Evolutionary conservation across 768 basidiomycete genomes (phyloP).

Genomic region (Kwoniella dejecticola): DNA sequence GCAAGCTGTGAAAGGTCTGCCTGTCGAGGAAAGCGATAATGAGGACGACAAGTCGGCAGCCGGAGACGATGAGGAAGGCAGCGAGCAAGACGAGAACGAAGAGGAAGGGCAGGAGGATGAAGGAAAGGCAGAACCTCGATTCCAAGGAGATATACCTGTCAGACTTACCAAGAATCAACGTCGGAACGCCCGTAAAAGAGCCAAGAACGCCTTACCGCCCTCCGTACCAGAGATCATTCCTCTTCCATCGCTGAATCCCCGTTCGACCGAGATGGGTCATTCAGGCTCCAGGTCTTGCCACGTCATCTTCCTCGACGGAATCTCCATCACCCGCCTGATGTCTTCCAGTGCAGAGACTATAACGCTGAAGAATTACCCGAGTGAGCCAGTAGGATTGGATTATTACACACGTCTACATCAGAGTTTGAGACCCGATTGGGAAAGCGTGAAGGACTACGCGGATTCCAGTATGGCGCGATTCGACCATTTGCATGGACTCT

Average conservation of each 20-base stretch:
- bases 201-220: conserved; percentile 43
- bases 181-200: conserved; percentile 49
- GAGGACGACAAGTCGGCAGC: conserved; percentile 44
- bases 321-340: conserved; percentile 71
- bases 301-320: conserved; percentile 69
- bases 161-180: conserved; percentile 25
- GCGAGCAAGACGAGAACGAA: conserved; percentile 54
- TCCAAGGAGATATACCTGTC: conserved; percentile 16
- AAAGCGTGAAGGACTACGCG: conserved; percentile 72
- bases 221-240: conserved; percentile 63
- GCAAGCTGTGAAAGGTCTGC: conserved; percentile 32
- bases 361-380: conserved; percentile 59
- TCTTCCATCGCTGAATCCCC: conserved; percentile 63
- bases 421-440: conserved; percentile 73
- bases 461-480: conserved; percentile 75
- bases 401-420: conserved; percentile 71
- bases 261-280: conserved; percentile 66
- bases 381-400: conserved; percentile 67
- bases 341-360: conserved; percentile 43
- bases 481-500: conserved; percentile 67
- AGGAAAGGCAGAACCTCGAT: conserved; percentile 9
- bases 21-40: conserved; percentile 40
- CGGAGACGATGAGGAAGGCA: conserved; percentile 36
- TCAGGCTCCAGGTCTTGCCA: conserved; percentile 63
- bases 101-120: conserved; percentile 59